phyloP scores from a whole-genome alignment of 75 land plant genomes.

The Selaginella tamariscina region DNA sequence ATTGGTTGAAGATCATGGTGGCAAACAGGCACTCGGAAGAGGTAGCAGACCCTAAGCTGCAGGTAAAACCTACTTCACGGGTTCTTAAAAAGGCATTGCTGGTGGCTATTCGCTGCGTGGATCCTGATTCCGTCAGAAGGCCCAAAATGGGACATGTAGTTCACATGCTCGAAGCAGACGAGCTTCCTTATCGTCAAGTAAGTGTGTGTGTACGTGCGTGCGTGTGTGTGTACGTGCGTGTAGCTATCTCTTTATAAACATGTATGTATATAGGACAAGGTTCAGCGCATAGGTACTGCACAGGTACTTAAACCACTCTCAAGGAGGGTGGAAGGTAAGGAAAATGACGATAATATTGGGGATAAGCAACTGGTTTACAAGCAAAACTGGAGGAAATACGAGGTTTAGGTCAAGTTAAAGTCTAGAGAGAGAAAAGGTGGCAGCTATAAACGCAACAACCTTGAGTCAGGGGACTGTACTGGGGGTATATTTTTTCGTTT shows the following conservation, averaged over 20 bases:
- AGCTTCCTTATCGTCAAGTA: conserved; percentile 55
- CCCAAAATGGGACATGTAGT: conserved; percentile 85
- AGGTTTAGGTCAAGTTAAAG: too few species aligned
- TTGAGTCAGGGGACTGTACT: too few species aligned
- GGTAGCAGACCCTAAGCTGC: conserved; percentile 63
- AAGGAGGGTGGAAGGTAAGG: background rate
- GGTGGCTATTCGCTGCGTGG: conserved; percentile 78
- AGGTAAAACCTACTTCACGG: conserved; percentile 47
- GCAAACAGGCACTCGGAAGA: conserved; percentile 54
- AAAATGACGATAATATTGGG: background rate
- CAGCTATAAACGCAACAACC: too few species aligned
- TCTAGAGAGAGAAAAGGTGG: too few species aligned
- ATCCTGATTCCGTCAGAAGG: conserved; percentile 56
- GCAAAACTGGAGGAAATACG: background rate
- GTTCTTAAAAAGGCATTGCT: conserved; percentile 57
- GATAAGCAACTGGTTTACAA: background rate
- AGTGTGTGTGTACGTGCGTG: too few species aligned
- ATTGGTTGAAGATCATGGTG: conserved; percentile 70
- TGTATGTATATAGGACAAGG: background rate
- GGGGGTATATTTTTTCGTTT: too few species aligned
- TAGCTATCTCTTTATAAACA: background rate
- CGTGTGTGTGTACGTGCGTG: too few species aligned
- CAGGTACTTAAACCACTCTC: background rate
- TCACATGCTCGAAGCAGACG: conserved; percentile 84
- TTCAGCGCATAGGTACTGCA: too few species aligned